phyloP scores from a whole-genome alignment of 768 basidiomycete species.

The Phlegmacium glaucopus region DNA sequence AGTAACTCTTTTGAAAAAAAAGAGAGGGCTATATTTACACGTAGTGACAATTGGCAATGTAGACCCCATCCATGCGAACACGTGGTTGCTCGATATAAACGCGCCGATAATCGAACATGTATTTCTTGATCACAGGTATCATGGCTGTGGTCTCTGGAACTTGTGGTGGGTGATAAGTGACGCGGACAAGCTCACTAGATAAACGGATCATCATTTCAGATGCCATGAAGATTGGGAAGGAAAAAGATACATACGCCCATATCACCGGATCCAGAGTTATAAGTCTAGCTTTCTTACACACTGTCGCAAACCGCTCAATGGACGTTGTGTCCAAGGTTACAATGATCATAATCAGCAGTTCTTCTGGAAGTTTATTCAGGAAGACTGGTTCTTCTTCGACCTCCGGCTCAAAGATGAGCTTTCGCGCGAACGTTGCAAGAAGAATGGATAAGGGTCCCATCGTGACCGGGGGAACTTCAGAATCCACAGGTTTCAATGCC shows the following conservation, averaged over 20 bases:
- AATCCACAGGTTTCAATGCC: slow-evolving; percentile 19
- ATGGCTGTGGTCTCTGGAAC: slow-evolving; percentile 52
- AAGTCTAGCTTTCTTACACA: slow-evolving; percentile 72
- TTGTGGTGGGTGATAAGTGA: slow-evolving; percentile 75
- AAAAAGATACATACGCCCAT: slow-evolving; percentile 59
- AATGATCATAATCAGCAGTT: slow-evolving; percentile 70
- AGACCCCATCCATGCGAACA: slow-evolving; percentile 82
- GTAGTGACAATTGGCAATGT: slow-evolving; percentile 91
- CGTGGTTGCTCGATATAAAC: slow-evolving; percentile 83
- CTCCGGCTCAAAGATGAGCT: slow-evolving; percentile 63
- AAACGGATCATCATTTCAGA: not conserved
- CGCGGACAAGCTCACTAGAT: slow-evolving; percentile 58
- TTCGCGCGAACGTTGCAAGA: slow-evolving; percentile 43
- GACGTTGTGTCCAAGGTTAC: slow-evolving; percentile 58
- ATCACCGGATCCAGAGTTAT: slow-evolving; percentile 65
- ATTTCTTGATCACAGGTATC: slow-evolving; percentile 45
- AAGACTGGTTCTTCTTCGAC: slow-evolving; percentile 57
- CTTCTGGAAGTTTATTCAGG: slow-evolving; percentile 67
- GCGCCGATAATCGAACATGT: slow-evolving; percentile 65
- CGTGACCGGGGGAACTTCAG: slow-evolving; percentile 16
- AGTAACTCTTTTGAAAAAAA: not conserved
- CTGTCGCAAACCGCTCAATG: slow-evolving; percentile 74
- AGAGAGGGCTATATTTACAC: slow-evolving; percentile 43
- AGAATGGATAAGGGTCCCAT: slow-evolving; percentile 45
- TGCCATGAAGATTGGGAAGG: not conserved